Base-by-base conservation (phyloP, 2,329 filamentous ascomycete genomes). In the Chaetomiaceae sp. region DNA sequence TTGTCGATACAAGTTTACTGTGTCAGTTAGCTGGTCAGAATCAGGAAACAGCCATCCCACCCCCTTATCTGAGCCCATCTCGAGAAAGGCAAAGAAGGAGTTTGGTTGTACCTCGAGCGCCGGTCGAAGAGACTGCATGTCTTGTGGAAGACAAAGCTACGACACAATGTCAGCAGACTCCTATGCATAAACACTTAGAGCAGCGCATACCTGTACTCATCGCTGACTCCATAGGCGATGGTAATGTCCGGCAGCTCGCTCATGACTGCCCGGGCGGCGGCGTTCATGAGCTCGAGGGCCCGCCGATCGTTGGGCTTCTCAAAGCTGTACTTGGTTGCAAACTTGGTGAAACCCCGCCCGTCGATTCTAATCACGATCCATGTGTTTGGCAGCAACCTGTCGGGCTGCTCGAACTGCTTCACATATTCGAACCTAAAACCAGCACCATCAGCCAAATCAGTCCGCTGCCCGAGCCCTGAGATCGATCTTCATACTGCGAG, bases 311-410 rank as follows among this genome's bases (percentile, higher is more conserved):
- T 98, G 32, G 93, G 93, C 68, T 97, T 98, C 58, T 82, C 75
- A 61, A 97, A 97, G 18, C 70, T 70, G 68, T 97, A 93, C 65
- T 85, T 87, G 52, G 80, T 75, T 51, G 88, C 90, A 57, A 96
- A 81, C 88, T 95, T 96, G 60, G 90, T 93, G 68, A 98, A 98
- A 15, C 89, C 90, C 54, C 91, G 78, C 19, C 93, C 93, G 68
- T 98, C 93, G 60, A 98, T 83, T 50, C 93, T 83, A 46, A 98
- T 83, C 17, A 97, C 88, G 47, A 97, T 85, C 89, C 90, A 98
- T 20, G 91, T 97, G 62, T 94, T 95, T 44, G 84, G 88, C 18
- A 97, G 75, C 33, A 98, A 71, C 38, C 69, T 68, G 62, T 96
- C 89, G 6, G 82, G 71, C 61, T 86, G 86, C 73, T 98, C 93